phyloP scores from a whole-genome alignment of 1,284 basidiomycete genomes.

The Tranzscheliella williamsii region DNA sequence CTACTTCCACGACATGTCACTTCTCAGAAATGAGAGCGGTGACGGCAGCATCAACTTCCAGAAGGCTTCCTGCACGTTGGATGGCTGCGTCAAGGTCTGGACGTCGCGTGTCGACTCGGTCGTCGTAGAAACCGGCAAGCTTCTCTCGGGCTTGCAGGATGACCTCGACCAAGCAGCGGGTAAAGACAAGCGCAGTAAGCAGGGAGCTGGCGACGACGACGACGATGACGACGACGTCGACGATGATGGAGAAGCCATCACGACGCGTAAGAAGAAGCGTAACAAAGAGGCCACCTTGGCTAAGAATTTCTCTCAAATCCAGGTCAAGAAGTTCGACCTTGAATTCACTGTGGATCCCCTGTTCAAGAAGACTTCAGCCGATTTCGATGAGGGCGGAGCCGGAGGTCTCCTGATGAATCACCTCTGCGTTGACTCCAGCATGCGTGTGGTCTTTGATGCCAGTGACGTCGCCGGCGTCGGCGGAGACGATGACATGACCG shows the following conservation, averaged over 20 bases:
- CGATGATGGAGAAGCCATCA: constrained; percentile 69
- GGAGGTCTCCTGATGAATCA: constrained; percentile 68
- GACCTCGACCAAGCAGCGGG: constrained; percentile 50
- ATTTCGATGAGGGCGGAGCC: constrained; percentile 98
- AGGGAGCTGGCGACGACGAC: constrained; percentile 56
- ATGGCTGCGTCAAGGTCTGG: constrained; percentile 99
- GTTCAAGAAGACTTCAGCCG: constrained; percentile 96
- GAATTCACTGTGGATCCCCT: constrained; percentile 96
- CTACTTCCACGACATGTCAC: constrained; percentile 98
- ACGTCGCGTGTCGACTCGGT: constrained; percentile 96
- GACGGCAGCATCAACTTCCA: constrained; percentile 84
- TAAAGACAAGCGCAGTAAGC: constrained; percentile 15
- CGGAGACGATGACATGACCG: constrained; percentile 68
- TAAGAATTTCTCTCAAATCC: constrained; percentile 69
- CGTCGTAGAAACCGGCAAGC: constrained; percentile 92
- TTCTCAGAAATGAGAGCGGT: constrained; percentile 68
- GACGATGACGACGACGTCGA: constrained; percentile 62
- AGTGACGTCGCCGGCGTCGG: constrained; percentile 81
- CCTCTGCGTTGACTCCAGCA: constrained; percentile 74
- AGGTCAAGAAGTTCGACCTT: constrained; percentile 72
- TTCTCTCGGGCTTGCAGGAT: constrained; percentile 84
- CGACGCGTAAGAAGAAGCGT: constrained; percentile 62
- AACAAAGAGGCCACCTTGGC: constrained; percentile 57
- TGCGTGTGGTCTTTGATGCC: constrained; percentile 93
- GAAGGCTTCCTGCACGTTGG: constrained; percentile 93